These are phyloP conservation scores for Obba rivulosa DNA, from an alignment of 768 basidiomycete species.

Conservation along the genomic window DNA sequence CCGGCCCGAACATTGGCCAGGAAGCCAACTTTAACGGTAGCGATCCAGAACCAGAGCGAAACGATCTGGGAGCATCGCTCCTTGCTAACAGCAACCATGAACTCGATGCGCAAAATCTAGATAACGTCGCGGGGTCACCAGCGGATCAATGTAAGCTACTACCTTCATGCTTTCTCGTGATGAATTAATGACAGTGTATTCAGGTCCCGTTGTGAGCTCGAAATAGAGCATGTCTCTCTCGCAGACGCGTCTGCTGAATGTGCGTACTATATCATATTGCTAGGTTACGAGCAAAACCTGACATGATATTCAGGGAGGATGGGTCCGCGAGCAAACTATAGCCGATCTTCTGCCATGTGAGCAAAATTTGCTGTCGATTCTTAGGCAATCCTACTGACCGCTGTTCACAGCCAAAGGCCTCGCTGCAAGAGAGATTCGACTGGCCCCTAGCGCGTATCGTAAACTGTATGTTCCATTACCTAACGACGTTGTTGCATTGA, in stretches of 20 bases:
- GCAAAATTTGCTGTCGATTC: background rate
- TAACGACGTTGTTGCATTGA: too few species aligned
- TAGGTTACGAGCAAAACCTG: too few species aligned
- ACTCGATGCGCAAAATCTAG: conserved; percentile 19
- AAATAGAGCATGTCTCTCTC: conserved; percentile 22
- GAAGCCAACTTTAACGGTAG: conserved; percentile 15
- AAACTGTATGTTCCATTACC: conserved; percentile 20
- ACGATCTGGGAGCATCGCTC: conserved; percentile 16
- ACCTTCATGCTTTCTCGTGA: background rate
- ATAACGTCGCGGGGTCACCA: conserved; percentile 19
- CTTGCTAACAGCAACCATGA: conserved; percentile 16
- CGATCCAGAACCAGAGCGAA: conserved; percentile 17
- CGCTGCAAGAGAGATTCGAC: conserved; percentile 17
- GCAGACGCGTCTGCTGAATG: conserved; percentile 21
- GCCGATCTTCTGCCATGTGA: conserved; percentile 24
- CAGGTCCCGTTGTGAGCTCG: conserved; percentile 19
- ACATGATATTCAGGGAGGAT: conserved; percentile 12
- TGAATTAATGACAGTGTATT: background rate
- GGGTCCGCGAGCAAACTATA: conserved; percentile 23
- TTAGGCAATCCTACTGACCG: too few species aligned
- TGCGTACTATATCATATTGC: background rate
- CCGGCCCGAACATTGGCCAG: conserved; percentile 17
- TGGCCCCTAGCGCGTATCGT: conserved; percentile 19
- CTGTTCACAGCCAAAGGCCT: conserved; percentile 17
- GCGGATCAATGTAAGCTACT: conserved; percentile 16